Conservation (phyloP, 768 basidiomycete species). For the Lentinula raphanica region DNA sequence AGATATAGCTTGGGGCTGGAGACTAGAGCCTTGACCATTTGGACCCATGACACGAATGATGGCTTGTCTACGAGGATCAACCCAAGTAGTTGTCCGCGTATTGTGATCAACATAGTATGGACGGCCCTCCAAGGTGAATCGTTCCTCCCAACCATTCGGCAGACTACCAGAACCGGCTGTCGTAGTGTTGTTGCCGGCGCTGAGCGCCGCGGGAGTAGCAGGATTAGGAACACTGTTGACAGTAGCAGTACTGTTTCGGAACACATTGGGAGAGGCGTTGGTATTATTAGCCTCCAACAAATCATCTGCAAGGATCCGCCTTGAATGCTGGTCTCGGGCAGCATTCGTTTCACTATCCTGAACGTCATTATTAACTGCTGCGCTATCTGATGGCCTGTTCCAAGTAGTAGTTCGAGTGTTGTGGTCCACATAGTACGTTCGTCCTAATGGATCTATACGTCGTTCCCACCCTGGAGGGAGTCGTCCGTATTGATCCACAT, state of each 20-base stretch:
- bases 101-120: conserved; percentile 99
- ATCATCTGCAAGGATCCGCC: conserved; percentile 79
- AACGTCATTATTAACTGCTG: conserved; percentile 61
- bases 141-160: conserved; percentile 98
- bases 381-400: conserved; percentile 84
- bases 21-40: conserved; percentile 77
- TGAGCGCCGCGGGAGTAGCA: conserved; percentile 43
- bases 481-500: conserved; percentile 89
- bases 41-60: conserved; percentile 96
- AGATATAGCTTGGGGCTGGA: conserved; percentile 93
- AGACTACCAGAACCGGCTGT: conserved; percentile 81
- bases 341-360: conserved; percentile 80
- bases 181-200: conserved; percentile 45
- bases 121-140: conserved; percentile 96
- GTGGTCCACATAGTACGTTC: conserved; percentile 98
- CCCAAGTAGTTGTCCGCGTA: conserved; percentile 99
- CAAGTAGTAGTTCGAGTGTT: conserved; percentile 97
- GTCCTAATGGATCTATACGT: conserved; percentile 90
- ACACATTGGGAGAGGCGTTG: conserved; percentile 22
- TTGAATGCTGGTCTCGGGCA: conserved; percentile 81
- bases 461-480: conserved; percentile 94
- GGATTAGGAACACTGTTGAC: conserved; percentile 31
- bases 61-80: conserved; percentile 95
- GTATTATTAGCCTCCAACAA: conserved; percentile 69
- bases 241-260: conserved; percentile 27